These are phyloP conservation scores for Priceomyces castillae DNA, from an alignment of 805 yeast genomes.

Conservation along the genomic window DNA sequence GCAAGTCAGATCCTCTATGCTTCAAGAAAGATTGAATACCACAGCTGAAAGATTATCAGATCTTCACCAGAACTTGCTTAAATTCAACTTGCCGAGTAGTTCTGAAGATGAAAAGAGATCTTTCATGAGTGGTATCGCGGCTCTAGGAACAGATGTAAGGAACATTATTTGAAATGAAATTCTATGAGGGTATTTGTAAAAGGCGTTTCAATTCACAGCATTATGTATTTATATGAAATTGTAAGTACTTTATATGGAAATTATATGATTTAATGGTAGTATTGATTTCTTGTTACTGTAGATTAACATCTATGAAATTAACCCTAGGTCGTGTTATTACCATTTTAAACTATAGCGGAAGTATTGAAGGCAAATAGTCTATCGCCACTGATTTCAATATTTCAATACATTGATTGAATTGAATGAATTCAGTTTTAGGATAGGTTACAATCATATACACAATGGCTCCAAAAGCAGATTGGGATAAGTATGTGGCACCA, in stretches of 20 bases:
- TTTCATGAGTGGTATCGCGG: not conserved
- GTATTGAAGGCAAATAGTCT: not conserved
- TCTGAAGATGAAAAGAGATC: slow-evolving; percentile 3
- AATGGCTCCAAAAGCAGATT: slow-evolving; percentile 97
- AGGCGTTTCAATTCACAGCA: too few species aligned
- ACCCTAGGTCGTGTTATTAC: too few species aligned
- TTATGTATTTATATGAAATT: too few species aligned
- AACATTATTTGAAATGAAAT: not conserved
- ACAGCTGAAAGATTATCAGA: slow-evolving; percentile 1
- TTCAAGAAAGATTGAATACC: slow-evolving; percentile 2
- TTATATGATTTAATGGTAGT: too few species aligned
- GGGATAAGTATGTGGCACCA: slow-evolving; percentile 97
- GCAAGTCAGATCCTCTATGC: not conserved
- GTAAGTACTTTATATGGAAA: too few species aligned
- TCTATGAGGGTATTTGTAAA: too few species aligned
- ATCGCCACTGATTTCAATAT: slow-evolving; percentile 4
- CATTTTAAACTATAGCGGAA: too few species aligned
- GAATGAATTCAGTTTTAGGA: not conserved
- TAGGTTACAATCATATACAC: not conserved
- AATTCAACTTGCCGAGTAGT: slow-evolving; percentile 1
- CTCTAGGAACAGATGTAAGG: not conserved
- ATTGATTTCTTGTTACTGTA: too few species aligned
- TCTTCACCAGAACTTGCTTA: slow-evolving; percentile 5
- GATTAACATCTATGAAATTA: too few species aligned
- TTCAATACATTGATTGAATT: not conserved